A percentile compares a stretch with the other conserved stretches of the same genome.
Evolutionary conservation across 1,139 yeast genomes (phyloP).

Genomic region (Nakaseomyces sp.): DNA sequence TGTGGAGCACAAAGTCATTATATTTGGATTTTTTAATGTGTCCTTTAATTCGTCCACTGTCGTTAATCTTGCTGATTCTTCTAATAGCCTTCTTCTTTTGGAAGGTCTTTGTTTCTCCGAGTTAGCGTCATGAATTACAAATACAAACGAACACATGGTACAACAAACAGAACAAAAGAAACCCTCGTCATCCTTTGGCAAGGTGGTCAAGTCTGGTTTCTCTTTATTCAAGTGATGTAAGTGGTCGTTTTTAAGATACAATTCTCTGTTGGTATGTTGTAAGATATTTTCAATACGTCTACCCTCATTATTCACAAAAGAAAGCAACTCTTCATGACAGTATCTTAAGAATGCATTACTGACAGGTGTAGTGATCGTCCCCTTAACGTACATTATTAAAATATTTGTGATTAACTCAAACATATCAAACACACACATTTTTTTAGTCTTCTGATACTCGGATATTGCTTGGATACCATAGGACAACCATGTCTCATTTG

Average conservation of each 20-base stretch:
- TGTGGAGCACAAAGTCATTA: not conserved
- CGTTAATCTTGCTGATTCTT: not conserved
- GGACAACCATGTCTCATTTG: constrained; percentile 59
- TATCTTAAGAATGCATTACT: constrained; percentile 20
- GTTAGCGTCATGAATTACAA: constrained; percentile 16
- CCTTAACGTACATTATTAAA: constrained; percentile 13
- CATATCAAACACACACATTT: constrained; percentile 34
- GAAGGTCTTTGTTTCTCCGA: constrained; percentile 9
- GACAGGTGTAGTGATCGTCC: constrained; percentile 6
- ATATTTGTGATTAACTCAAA: constrained; percentile 31
- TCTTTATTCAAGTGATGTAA: not conserved
- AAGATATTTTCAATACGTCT: constrained; percentile 5
- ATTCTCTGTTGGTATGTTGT: constrained; percentile 3
- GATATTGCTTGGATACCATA: constrained; percentile 50
- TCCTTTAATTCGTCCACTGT: not conserved
- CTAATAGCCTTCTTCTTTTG: constrained; percentile 11
- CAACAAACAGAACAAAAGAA: constrained; percentile 30
- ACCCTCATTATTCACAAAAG: constrained; percentile 7
- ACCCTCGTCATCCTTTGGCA: constrained; percentile 15
- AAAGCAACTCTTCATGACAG: constrained; percentile 14
- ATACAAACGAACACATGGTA: constrained; percentile 32
- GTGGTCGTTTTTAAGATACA: not conserved
- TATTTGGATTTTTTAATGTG: not conserved
- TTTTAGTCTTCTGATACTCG: constrained; percentile 41
- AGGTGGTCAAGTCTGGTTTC: not conserved